phyloP scores from a whole-genome alignment of 208 protist genomes.

The Leishmania lainsoni region DNA sequence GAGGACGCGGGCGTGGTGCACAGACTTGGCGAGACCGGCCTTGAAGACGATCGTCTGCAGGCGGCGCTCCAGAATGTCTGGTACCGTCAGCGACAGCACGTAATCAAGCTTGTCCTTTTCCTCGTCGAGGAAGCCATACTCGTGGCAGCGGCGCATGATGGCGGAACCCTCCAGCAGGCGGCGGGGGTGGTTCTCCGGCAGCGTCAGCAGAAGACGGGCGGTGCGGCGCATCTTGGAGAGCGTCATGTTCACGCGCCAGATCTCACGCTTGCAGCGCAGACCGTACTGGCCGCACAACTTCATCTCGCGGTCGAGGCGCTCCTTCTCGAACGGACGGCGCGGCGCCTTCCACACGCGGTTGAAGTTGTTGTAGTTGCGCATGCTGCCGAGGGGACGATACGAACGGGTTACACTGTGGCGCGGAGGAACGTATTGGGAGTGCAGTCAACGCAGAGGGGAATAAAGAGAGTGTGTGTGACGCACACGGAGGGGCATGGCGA shows the following conservation, averaged over 20 bases:
- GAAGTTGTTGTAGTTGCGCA: constrained; percentile 97
- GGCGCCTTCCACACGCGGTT: constrained; percentile 97
- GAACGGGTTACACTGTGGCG: neutral
- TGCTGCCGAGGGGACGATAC: constrained; percentile 17
- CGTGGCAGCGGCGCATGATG: constrained; percentile 98
- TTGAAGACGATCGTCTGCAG: constrained; percentile 99
- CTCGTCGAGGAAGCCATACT: constrained; percentile 96
- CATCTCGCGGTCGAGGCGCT: constrained; percentile 99
- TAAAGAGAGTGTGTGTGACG: neutral
- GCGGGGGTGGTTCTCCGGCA: constrained; percentile 97
- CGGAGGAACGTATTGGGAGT: neutral
- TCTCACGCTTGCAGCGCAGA: constrained; percentile 99
- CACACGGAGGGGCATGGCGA: neutral
- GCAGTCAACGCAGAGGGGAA: neutral
- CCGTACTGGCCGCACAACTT: constrained; percentile 99
- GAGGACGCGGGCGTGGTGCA: constrained; percentile 99
- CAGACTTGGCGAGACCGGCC: constrained; percentile 98
- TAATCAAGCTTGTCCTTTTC: constrained; percentile 99
- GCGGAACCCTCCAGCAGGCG: constrained; percentile 98
- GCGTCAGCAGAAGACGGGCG: constrained; percentile 99
- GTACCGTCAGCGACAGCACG: constrained; percentile 98
- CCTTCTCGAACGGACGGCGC: constrained; percentile 99
- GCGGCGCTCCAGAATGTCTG: constrained; percentile 99
- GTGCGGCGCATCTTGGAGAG: constrained; percentile 99
- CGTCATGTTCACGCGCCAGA: constrained; percentile 98